These are phyloP conservation scores for Ustilago crameri DNA, from an alignment of 1,284 basidiomycete species.

Conservation along the genomic window DNA sequence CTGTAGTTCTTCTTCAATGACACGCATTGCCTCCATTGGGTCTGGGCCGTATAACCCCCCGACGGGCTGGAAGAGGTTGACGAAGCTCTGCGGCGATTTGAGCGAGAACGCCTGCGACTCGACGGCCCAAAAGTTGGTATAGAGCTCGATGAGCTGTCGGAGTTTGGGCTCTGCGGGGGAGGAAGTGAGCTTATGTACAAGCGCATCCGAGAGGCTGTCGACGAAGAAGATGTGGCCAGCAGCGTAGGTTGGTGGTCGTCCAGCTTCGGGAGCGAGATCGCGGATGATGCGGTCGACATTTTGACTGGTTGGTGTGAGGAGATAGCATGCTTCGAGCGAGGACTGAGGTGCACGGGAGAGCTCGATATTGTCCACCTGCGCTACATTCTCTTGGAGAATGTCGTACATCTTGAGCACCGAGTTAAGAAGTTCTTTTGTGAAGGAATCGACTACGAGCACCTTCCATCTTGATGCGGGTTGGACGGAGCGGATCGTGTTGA, in stretches of 20 bases:
- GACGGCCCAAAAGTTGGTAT: conserved; percentile 61
- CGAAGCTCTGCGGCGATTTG: conserved; percentile 57
- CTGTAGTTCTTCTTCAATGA: conserved; percentile 64
- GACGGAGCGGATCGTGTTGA: conserved; percentile 63
- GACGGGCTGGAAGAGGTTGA: conserved; percentile 48
- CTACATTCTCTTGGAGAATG: conserved; percentile 65
- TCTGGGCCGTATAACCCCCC: conserved; percentile 71
- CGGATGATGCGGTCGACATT: conserved; percentile 89
- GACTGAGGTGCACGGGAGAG: conserved; percentile 53
- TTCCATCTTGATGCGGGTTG: conserved; percentile 78
- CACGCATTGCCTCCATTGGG: conserved; percentile 49
- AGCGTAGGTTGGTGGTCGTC: conserved; percentile 75
- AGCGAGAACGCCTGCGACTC: conserved; percentile 63
- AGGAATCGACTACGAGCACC: conserved; percentile 92
- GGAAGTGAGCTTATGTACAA: conserved; percentile 61
- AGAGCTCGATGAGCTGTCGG: conserved; percentile 65
- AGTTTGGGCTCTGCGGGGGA: conserved; percentile 63
- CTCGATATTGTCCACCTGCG: conserved; percentile 66
- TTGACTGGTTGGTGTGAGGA: conserved; percentile 92
- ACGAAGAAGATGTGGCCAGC: conserved; percentile 93
- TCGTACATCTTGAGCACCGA: conserved; percentile 85
- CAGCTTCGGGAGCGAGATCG: conserved; percentile 55
- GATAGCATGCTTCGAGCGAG: conserved; percentile 72
- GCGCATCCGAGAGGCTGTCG: conserved; percentile 75
- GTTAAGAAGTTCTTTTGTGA: conserved; percentile 84